Evolutionary conservation across 179 eudicot genomes (phyloP), one percentile per base, ranked within the genome.

Genomic region (Beta macrorhiza): DNA sequence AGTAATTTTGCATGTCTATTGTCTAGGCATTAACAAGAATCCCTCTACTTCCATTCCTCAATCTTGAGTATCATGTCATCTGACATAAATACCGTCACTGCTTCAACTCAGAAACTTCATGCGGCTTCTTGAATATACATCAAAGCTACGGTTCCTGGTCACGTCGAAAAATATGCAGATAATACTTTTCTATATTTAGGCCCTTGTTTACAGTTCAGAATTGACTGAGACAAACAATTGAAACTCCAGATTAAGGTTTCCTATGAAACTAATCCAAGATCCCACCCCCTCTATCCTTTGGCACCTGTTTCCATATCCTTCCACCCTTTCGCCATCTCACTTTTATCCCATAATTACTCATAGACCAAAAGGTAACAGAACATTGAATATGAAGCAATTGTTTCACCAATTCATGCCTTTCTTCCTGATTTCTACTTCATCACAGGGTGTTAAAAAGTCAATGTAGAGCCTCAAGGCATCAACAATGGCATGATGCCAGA

Each of bases 21-120:
- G 63, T 29, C 44, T 52, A 53, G 13, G 77, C 76, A 51, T 25
- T 73, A 25, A 45, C 47, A 47, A 74, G 77, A 47, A 74, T 29
- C 45, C 7, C 42, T 6, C 20, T 11, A 53, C 15, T 11, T 6
- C 20, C n/a, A 22, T 9, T 51, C 16, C 17, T 70, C 74, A 45
- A 6, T 42, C 72, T 70, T 49, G 25, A 44, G 52, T 47, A 19
- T 44, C 74, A 70, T 70, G 55, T 19, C 0, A 2, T 22, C 53
- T 45, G 22, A 47, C 56, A 1, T 4, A 45, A 0, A 4, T 64
- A 9, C 16, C 68, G 22, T 15, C 59, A 56, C 3, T 11, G 17
- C 59, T 56, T 11, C 59, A 56, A 12, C 59, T 11, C 15, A 15
- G 15, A 15, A 56, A 56, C 59, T 56, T 56, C 59, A 56, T 11